phyloP scores from a whole-genome alignment of 2,329 filamentous ascomycete species.

The Colletotrichum acutatum region DNA sequence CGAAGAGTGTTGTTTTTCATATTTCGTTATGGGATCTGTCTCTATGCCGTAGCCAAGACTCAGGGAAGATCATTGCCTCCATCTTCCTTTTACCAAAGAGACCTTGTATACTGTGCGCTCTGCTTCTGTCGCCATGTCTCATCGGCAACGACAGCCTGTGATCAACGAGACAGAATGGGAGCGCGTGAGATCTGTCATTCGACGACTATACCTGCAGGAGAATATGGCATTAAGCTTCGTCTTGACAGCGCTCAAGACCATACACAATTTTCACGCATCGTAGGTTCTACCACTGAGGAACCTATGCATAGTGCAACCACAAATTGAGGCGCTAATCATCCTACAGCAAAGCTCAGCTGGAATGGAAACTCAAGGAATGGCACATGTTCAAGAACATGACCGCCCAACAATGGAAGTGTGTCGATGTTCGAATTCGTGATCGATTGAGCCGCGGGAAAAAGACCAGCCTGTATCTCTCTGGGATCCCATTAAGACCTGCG shows the following conservation, averaged over 20 bases:
- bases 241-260: not conserved
- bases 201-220: not conserved
- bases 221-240: not conserved
- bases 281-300: not conserved
- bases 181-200: not conserved
- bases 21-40: too few relatives aligned
- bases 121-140: not conserved
- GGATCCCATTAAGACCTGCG: not conserved
- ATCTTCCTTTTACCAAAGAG: too few relatives aligned
- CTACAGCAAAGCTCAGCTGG: not conserved
- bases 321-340: too few relatives aligned
- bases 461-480: not conserved
- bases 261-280: not conserved
- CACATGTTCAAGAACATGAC: slow-evolving; percentile 10
- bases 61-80: too few relatives aligned
- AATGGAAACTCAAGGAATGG: slow-evolving; percentile 10
- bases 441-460: not conserved
- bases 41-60: too few relatives aligned
- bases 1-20: too few relatives aligned
- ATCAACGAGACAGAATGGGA: not conserved
- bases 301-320: too few relatives aligned
- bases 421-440: not conserved
- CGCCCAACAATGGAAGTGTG: not conserved
- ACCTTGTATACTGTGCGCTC: too few relatives aligned
- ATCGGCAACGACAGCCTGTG: not conserved